Conservation (phyloP, 1,284 basidiomycete species). For the Hortiboletus rubellus region DNA sequence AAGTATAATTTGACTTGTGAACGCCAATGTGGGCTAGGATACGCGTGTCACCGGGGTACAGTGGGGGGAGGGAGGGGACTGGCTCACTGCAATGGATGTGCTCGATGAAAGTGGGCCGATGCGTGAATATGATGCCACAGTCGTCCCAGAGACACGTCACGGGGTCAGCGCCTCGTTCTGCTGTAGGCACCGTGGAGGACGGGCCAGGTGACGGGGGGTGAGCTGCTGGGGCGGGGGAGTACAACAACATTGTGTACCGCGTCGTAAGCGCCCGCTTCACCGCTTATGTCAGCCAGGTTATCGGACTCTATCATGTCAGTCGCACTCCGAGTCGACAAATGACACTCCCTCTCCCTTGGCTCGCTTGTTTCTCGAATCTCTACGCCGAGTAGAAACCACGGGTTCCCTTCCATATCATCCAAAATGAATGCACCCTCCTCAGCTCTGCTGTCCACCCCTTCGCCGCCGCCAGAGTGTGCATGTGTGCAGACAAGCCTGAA, state of each 20-base stretch:
- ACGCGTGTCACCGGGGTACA: not conserved
- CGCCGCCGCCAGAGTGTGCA: constrained; percentile 37
- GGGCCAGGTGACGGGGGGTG: constrained; percentile 27
- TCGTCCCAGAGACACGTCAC: constrained; percentile 78
- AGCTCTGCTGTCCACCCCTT: constrained; percentile 53
- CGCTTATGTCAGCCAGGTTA: too few relatives aligned
- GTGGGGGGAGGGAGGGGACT: not conserved
- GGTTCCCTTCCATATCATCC: constrained; percentile 55
- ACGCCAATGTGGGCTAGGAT: constrained; percentile 75
- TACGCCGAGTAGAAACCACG: constrained; percentile 51
- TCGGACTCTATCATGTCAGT: constrained; percentile 17
- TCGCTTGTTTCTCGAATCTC: constrained; percentile 57
- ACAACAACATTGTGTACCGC: too few relatives aligned
- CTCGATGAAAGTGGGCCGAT: constrained; percentile 70
- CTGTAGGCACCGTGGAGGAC: constrained; percentile 16
- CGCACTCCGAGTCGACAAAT: constrained; percentile 21
- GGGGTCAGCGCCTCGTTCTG: constrained; percentile 40
- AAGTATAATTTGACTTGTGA: constrained; percentile 85
- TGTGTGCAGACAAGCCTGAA: constrained; percentile 25
- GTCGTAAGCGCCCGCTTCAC: too few relatives aligned
- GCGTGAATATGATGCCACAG: constrained; percentile 68
- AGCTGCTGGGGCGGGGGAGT: too few relatives aligned
- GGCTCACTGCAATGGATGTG: constrained; percentile 76
- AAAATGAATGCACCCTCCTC: constrained; percentile 55
- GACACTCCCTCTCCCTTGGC: constrained; percentile 60